Conservation (phyloP, 2,329 filamentous ascomycete genomes). For the Sporothrix brunneoviolacea region DNA sequence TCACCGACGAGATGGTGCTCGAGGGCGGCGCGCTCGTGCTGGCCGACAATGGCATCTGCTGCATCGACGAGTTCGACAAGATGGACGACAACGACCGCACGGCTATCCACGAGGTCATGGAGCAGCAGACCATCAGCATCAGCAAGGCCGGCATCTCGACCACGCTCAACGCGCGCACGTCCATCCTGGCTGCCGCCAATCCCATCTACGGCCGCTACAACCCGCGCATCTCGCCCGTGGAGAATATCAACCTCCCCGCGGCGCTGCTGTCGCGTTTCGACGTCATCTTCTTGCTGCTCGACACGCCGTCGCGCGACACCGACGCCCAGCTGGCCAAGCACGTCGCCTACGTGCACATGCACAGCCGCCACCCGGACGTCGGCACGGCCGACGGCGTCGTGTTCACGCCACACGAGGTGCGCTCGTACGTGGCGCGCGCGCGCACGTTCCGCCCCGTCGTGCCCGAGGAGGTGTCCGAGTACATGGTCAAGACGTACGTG, state of each 20-base stretch:
- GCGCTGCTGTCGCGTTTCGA: constrained; percentile 96
- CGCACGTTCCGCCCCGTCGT: constrained; percentile 83
- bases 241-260: constrained; percentile 99
- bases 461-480: constrained; percentile 80
- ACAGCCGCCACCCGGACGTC: constrained; percentile 82
- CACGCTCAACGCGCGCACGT: constrained; percentile 90
- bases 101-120: constrained; percentile 83
- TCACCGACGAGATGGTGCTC: constrained; percentile 78
- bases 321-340: constrained; percentile 94
- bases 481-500: constrained; percentile 95
- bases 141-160: constrained; percentile 66
- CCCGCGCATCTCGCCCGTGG: constrained; percentile 90
- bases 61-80: constrained; percentile 83
- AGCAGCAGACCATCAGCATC: constrained; percentile 80
- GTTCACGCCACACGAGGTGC: constrained; percentile 87
- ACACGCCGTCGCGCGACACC: constrained; percentile 81
- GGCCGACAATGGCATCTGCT: constrained; percentile 78
- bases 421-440: constrained; percentile 90
- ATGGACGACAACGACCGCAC: constrained; percentile 81
- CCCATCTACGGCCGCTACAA: constrained; percentile 98
- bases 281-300: constrained; percentile 90
- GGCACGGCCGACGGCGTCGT: constrained; percentile 50
- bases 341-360: constrained; percentile 95
- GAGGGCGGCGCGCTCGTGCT: constrained; percentile 74
- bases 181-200: constrained; percentile 92